Percentiles rank a stretch among this genome's conserved stretches.
These are phyloP conservation scores for Stellera chamaejasme DNA, from an alignment of 345 rosid genomes.

Conservation along the genomic window DNA sequence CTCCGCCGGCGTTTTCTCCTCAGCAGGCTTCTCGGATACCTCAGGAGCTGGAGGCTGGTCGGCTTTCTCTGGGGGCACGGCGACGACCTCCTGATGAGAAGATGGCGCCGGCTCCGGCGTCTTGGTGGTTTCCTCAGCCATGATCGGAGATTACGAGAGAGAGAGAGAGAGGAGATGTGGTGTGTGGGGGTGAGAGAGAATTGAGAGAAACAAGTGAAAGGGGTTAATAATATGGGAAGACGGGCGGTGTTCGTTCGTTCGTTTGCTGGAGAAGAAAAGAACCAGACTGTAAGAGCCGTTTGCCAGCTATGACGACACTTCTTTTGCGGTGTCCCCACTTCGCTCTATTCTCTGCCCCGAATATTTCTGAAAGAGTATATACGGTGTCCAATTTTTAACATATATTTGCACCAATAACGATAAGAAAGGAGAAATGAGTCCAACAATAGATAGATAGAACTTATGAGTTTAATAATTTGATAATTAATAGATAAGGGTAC, in stretches of 20 bases:
- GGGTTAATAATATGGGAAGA: conserved; percentile 5
- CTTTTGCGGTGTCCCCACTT: conserved; percentile 10
- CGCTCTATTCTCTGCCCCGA: neutral
- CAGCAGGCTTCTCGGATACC: conserved; percentile 20
- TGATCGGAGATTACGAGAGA: conserved; percentile 1
- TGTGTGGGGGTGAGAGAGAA: conserved; percentile 1
- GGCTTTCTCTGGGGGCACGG: conserved; percentile 21
- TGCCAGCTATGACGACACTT: conserved; percentile 24
- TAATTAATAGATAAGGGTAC: too few species aligned
- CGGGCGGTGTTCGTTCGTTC: neutral
- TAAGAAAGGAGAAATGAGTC: too few species aligned
- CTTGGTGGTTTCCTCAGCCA: conserved; percentile 31
- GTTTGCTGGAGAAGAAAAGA: conserved; percentile 3
- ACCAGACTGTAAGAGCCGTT: conserved; percentile 25
- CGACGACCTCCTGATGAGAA: conserved; percentile 19
- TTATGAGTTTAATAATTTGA: too few species aligned
- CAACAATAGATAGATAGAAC: too few species aligned
- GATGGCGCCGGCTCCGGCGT: conserved; percentile 13
- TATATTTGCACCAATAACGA: too few species aligned
- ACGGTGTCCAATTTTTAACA: too few species aligned
- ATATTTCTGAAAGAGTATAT: too few species aligned
- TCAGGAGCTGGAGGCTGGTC: conserved; percentile 14
- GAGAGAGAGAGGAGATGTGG: neutral
- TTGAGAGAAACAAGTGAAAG: conserved; percentile 6
- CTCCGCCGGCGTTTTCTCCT: conserved; percentile 2